Evolutionary conservation across 2,329 filamentous ascomycete species (phyloP).

Genomic region (Stachybotrys chartarum): DNA sequence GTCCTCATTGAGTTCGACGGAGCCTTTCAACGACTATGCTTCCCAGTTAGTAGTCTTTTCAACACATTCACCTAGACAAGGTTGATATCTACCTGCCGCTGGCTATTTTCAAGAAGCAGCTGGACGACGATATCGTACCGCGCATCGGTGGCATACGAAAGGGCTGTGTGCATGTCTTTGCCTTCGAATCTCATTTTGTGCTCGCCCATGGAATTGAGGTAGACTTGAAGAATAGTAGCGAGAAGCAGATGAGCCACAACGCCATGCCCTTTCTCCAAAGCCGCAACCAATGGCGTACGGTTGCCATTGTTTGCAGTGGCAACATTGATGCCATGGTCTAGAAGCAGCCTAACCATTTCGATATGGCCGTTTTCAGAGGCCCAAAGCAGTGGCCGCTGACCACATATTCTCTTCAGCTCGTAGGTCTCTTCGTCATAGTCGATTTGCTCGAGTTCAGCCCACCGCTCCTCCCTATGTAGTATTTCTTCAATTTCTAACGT

Average conservation of each 20-base stretch:
- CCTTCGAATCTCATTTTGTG: not conserved
- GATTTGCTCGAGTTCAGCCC: not conserved
- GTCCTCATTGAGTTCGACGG: too few species aligned
- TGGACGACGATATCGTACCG: not conserved
- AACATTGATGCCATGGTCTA: not conserved
- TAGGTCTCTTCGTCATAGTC: not conserved
- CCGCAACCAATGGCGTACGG: not conserved
- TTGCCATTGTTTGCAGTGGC: not conserved
- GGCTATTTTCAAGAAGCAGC: not conserved
- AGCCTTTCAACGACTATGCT: too few species aligned
- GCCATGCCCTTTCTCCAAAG: not conserved
- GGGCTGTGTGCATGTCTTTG: not conserved
- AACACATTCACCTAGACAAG: too few species aligned
- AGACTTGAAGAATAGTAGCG: too few species aligned
- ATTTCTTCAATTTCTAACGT: not conserved
- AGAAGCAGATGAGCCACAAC: not conserved
- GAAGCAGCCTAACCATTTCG: conserved; percentile 3
- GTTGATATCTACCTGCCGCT: too few species aligned
- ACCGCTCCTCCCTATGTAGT: not conserved
- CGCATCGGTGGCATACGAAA: not conserved
- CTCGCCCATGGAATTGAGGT: too few species aligned
- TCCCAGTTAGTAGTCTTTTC: too few species aligned
- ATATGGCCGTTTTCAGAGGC: conserved; percentile 3
- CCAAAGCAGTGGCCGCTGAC: not conserved
- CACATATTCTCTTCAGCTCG: not conserved